phyloP scores from a whole-genome alignment of 805 yeast genomes.

The Pichia rugopelliculosa region DNA sequence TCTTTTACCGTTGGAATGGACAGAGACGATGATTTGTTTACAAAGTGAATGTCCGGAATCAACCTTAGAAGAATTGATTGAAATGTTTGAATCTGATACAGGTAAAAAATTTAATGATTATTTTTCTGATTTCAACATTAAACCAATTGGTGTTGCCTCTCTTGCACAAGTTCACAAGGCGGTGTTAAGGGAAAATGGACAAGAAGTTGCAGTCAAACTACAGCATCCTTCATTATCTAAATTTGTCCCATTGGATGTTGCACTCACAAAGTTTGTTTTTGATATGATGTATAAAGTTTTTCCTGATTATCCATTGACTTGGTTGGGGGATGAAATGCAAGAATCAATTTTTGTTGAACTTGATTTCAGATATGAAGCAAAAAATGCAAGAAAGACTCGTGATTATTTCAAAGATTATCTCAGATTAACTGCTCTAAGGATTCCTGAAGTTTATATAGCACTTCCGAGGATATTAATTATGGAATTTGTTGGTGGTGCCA shows the following conservation, averaged over 20 bases:
- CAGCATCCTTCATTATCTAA: slow-evolving; percentile 86
- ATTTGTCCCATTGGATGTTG: slow-evolving; percentile 86
- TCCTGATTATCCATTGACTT: slow-evolving; percentile 87
- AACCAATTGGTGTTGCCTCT: slow-evolving; percentile 92
- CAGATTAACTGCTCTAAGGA: slow-evolving; percentile 62
- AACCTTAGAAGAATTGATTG: slow-evolving; percentile 56
- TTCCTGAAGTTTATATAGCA: slow-evolving; percentile 68
- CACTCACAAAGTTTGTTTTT: slow-evolving; percentile 71
- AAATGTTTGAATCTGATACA: slow-evolving; percentile 62
- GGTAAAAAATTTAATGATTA: slow-evolving; percentile 52
- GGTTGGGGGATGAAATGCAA: slow-evolving; percentile 94
- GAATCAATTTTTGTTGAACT: slow-evolving; percentile 84
- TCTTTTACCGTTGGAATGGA: slow-evolving; percentile 89
- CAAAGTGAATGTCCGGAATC: slow-evolving; percentile 89
- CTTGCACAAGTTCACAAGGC: slow-evolving; percentile 94
- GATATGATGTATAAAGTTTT: slow-evolving; percentile 65
- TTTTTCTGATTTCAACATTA: slow-evolving; percentile 57
- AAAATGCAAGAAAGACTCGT: slow-evolving; percentile 65
- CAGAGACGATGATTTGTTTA: slow-evolving; percentile 84
- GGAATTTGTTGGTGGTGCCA: slow-evolving; percentile 79
- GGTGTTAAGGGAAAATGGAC: slow-evolving; percentile 43
- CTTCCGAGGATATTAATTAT: slow-evolving; percentile 67
- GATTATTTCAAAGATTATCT: slow-evolving; percentile 53
- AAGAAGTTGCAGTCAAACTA: slow-evolving; percentile 82
- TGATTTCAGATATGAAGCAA: slow-evolving; percentile 81